Evolutionary conservation across 164 flowering plant species (phyloP).

Genomic region (Magnolia changhungtana): DNA sequence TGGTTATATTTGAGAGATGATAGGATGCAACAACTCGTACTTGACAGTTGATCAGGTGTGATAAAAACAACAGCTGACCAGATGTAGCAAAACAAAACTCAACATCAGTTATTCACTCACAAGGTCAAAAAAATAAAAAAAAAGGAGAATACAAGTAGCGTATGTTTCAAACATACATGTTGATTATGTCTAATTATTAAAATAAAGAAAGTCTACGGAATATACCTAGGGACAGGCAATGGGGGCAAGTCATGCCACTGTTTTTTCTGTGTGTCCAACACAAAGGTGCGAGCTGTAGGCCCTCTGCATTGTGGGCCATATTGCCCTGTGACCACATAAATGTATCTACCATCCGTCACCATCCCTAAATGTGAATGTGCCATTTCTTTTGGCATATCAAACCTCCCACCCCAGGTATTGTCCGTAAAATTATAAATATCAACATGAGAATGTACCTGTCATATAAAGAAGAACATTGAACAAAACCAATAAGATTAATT

Average conservation of each 20-base stretch:
- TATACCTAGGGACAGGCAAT: slow-evolving; percentile 85
- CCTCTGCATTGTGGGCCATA: slow-evolving; percentile 96
- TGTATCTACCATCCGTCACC: slow-evolving; percentile 86
- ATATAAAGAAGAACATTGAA: background rate
- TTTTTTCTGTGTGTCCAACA: slow-evolving; percentile 70
- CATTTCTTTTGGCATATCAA: slow-evolving; percentile 91
- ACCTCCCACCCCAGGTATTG: slow-evolving; percentile 79
- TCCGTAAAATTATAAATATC: slow-evolving; percentile 78
- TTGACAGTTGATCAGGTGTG: background rate
- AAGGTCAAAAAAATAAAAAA: background rate
- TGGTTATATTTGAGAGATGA: too few relatives aligned
- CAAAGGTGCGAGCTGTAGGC: slow-evolving; percentile 62
- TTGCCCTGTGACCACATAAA: slow-evolving; percentile 85
- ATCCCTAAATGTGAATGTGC: slow-evolving; percentile 94
- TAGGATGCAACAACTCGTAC: too few relatives aligned
- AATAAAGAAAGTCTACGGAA: background rate
- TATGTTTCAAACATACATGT: background rate
- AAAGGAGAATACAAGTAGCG: background rate
- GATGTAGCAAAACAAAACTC: background rate
- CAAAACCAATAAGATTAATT: too few relatives aligned
- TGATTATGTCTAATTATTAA: background rate
- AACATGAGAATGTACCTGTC: slow-evolving; percentile 92
- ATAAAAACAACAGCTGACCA: background rate
- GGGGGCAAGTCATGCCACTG: slow-evolving; percentile 65
- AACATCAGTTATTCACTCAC: background rate